These are phyloP conservation scores for Penicillium ucsense DNA, from an alignment of 495 filamentous ascomycete genomes.

Conservation along the genomic window DNA sequence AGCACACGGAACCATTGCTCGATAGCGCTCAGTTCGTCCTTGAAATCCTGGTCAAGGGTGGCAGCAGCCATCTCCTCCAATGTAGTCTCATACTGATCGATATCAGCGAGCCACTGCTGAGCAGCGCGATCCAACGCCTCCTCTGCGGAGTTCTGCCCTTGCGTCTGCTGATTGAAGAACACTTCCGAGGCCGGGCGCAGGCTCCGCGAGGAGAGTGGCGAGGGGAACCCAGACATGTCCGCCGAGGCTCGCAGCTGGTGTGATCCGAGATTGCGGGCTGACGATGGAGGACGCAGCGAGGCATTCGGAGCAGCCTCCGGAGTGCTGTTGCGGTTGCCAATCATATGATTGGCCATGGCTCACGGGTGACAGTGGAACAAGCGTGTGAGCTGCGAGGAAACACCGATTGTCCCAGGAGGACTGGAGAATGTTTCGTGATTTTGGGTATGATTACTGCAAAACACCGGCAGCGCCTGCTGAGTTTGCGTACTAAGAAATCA, in stretches of 20 bases:
- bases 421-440: too few relatives aligned
- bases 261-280: slow-evolving; percentile 66
- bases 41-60: slow-evolving; percentile 97
- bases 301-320: slow-evolving; percentile 82
- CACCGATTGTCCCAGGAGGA: too few relatives aligned
- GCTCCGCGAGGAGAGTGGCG: slow-evolving; percentile 62
- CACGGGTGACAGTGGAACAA: slow-evolving; percentile 5
- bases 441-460: slow-evolving; percentile 36
- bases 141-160: slow-evolving; percentile 59
- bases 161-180: slow-evolving; percentile 68
- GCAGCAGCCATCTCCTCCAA: slow-evolving; percentile 98
- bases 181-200: slow-evolving; percentile 91
- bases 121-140: slow-evolving; percentile 88
- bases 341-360: slow-evolving; percentile 49
- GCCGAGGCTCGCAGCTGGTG: slow-evolving; percentile 91
- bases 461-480: slow-evolving; percentile 91
- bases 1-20: slow-evolving; percentile 99
- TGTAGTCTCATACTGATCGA: slow-evolving; percentile 95
- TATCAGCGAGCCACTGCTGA: slow-evolving; percentile 97
- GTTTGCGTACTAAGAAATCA: slow-evolving; percentile 44
- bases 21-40: slow-evolving; percentile 96
- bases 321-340: slow-evolving; percentile 94
- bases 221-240: slow-evolving; percentile 85
- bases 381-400: slow-evolving; percentile 5
- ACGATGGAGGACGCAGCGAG: slow-evolving; percentile 80